phyloP scores from a whole-genome alignment of 2,329 filamentous ascomycete species.

The Scleromitrula shiraiana region DNA sequence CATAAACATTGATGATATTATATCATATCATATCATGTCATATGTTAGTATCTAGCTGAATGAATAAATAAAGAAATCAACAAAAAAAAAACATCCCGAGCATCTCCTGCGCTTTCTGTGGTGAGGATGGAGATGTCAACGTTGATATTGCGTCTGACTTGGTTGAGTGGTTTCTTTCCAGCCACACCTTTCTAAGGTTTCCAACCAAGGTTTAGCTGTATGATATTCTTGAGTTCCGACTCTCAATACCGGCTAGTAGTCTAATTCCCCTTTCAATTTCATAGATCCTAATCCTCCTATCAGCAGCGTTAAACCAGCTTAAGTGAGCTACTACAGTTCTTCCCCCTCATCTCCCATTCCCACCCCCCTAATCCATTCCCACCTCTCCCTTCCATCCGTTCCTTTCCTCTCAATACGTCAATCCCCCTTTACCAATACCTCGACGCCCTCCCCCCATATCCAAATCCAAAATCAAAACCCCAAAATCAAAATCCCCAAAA shows the following conservation, averaged over 20 bases:
- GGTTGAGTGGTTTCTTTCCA: too few species aligned
- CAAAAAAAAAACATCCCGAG: too few species aligned
- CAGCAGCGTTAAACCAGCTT: neutral
- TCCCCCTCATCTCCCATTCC: neutral
- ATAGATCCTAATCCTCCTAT: neutral
- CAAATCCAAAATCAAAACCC: neutral
- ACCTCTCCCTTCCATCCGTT: neutral
- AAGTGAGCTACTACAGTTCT: neutral
- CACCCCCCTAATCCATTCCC: neutral
- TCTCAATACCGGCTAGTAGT: neutral
- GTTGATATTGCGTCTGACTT: too few species aligned
- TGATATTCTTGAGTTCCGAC: neutral
- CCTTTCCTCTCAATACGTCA: neutral
- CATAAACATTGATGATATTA: constrained; percentile 31
- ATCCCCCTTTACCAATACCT: neutral
- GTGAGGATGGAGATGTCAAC: too few species aligned
- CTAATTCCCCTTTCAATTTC: neutral
- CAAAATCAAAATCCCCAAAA: neutral
- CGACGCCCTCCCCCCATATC: too few species aligned
- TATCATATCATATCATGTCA: too few species aligned
- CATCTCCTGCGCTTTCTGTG: too few species aligned
- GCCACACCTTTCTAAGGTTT: neutral
- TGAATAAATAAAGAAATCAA: constrained; percentile 5
- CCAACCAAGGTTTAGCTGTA: neutral
- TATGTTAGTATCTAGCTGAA: constrained; percentile 12